Evolutionary conservation across 2,329 filamentous ascomycete species (phyloP).

Genomic region (Ascochyta rabiei): DNA sequence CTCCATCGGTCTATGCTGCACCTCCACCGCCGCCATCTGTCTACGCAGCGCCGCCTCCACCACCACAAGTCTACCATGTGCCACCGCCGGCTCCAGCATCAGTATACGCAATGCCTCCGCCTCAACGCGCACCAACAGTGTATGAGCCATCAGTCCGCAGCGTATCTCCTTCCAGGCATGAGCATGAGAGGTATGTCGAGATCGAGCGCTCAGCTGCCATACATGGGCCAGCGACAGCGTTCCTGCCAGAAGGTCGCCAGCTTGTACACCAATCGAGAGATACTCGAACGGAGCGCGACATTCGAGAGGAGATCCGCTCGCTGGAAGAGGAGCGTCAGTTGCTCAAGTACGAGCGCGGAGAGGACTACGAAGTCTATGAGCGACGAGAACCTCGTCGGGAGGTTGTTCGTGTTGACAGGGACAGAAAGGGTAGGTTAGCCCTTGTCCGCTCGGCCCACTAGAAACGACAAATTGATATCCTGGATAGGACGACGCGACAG

Average conservation of each 20-base stretch:
- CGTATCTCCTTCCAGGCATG: conserved; percentile 41
- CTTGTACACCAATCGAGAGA: conserved; percentile 25
- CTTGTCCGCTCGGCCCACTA: conserved; percentile 76
- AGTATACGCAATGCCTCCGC: conserved; percentile 24
- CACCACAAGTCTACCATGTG: conserved; percentile 12
- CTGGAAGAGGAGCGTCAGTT: conserved; percentile 70
- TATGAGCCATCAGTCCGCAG: conserved; percentile 44
- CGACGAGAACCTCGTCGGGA: conserved; percentile 57
- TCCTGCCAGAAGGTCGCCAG: conserved; percentile 52
- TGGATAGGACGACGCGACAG: conserved; percentile 43
- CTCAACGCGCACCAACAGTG: conserved; percentile 30
- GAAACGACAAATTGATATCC: conserved; percentile 44
- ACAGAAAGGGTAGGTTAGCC: conserved; percentile 95
- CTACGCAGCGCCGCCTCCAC: conserved; percentile 22
- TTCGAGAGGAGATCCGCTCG: conserved; percentile 73
- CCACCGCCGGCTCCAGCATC: conserved; percentile 30
- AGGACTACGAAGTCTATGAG: conserved; percentile 68
- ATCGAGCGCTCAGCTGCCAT: conserved; percentile 56
- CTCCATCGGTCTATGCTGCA: conserved; percentile 18
- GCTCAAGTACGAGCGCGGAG: conserved; percentile 63
- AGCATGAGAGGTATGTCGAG: conserved; percentile 46
- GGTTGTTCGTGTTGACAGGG: conserved; percentile 77
- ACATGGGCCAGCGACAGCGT: conserved; percentile 54
- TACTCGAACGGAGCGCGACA: conserved; percentile 62
- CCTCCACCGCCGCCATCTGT: conserved; percentile 20